Conservation (phyloP, 352 stramenopile species). For the Phytophthora multivora region DNA sequence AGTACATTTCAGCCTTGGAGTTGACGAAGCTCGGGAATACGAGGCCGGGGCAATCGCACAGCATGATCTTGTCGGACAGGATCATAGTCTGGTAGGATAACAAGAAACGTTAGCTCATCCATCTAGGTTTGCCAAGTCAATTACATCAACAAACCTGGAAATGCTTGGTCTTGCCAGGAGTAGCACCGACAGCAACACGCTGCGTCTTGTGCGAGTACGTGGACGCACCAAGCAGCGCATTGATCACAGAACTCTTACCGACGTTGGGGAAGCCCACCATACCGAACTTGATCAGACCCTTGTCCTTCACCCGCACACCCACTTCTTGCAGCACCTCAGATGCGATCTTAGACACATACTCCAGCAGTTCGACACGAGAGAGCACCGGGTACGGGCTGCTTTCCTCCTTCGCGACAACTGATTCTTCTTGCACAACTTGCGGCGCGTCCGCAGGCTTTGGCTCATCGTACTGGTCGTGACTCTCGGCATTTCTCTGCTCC, state of each 20-base stretch:
- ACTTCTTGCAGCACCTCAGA: conserved; percentile 58
- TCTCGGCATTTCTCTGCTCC: conserved; percentile 40
- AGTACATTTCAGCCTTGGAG: conserved; percentile 98
- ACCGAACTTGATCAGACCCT: conserved; percentile 91
- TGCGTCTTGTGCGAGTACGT: conserved; percentile 95
- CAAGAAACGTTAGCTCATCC: background rate
- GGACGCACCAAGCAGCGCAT: conserved; percentile 97
- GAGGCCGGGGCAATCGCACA: conserved; percentile 99
- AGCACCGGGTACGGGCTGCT: conserved; percentile 61
- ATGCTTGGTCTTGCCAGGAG: conserved; percentile 99
- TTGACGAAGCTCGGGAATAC: conserved; percentile 99
- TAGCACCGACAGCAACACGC: conserved; percentile 96
- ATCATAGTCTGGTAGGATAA: conserved; percentile 89
- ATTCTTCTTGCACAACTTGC: background rate
- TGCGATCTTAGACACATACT: conserved; percentile 67
- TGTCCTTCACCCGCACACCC: conserved; percentile 78
- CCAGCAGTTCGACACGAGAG: conserved; percentile 77
- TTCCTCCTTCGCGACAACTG: background rate
- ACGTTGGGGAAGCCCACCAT: conserved; percentile 99
- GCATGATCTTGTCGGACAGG: conserved; percentile 95
- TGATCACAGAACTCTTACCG: conserved; percentile 99
- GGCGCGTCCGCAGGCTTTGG: conserved; percentile 21
- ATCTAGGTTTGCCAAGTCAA: background rate
- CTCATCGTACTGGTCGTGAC: conserved; percentile 45
- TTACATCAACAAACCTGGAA: conserved; percentile 88